Conservation (phyloP, 331 rosid species). For the Phaseolus coccineus region DNA sequence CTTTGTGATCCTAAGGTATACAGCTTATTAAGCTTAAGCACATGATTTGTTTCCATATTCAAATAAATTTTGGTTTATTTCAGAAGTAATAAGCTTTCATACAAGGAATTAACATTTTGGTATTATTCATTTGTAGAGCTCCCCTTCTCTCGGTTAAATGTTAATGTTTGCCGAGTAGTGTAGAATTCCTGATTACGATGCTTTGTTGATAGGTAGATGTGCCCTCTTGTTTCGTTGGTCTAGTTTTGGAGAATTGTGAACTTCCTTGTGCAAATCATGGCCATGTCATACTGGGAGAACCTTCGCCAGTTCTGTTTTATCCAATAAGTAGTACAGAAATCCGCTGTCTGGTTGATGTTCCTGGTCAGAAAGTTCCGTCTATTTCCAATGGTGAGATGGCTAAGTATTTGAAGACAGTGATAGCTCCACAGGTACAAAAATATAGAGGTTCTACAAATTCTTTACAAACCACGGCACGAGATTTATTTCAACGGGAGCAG, state of each 20-base stretch:
- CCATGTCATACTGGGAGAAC: constrained; percentile 91
- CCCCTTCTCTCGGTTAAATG: background rate
- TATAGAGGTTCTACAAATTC: background rate
- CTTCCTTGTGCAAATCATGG: constrained; percentile 94
- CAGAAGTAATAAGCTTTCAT: constrained; percentile 18
- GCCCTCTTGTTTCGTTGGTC: constrained; percentile 94
- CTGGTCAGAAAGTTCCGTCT: constrained; percentile 96
- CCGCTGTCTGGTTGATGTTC: constrained; percentile 96
- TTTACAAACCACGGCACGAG: background rate
- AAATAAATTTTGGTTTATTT: constrained; percentile 16
- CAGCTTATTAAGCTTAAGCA: constrained; percentile 27
- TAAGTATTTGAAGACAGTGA: constrained; percentile 75
- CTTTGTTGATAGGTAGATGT: constrained; percentile 75
- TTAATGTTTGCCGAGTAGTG: constrained; percentile 3
- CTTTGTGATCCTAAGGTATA: constrained; percentile 89
- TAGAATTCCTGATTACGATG: constrained; percentile 27
- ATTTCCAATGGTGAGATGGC: constrained; percentile 94
- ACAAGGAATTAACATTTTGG: constrained; percentile 11
- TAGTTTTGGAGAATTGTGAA: constrained; percentile 81
- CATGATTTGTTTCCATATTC: background rate
- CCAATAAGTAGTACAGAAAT: constrained; percentile 90
- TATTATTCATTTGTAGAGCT: constrained; percentile 7
- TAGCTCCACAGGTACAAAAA: constrained; percentile 84
- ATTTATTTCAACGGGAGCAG: constrained; percentile 1
- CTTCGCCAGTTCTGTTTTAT: constrained; percentile 92